Conservation (phyloP, 2,329 filamentous ascomycete genomes). For the Aspergillus sergii region DNA sequence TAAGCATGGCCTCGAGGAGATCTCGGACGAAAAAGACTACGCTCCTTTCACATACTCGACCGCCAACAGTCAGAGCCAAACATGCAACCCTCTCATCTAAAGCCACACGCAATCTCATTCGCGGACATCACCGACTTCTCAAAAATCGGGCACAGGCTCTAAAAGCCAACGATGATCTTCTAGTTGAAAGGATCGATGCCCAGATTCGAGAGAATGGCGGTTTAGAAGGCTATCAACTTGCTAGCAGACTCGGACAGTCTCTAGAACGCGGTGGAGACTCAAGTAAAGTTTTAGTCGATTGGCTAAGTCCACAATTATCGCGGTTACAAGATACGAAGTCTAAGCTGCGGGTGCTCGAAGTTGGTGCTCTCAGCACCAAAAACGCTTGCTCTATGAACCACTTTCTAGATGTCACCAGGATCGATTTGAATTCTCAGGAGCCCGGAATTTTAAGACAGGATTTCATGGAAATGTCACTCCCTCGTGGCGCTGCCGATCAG, state of each 20-base stretch:
- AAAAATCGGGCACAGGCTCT: slow-evolving; percentile 59
- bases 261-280: slow-evolving; percentile 65
- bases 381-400: slow-evolving; percentile 80
- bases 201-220: slow-evolving; percentile 61
- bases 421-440: slow-evolving; percentile 87
- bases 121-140: slow-evolving; percentile 61
- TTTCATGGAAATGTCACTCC: slow-evolving; percentile 86
- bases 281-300: slow-evolving; percentile 61
- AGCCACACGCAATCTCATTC: slow-evolving; percentile 61
- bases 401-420: slow-evolving; percentile 74
- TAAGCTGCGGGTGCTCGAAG: slow-evolving; percentile 73
- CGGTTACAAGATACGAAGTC: slow-evolving; percentile 24
- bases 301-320: slow-evolving; percentile 48
- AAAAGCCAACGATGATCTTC: slow-evolving; percentile 46
- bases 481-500: slow-evolving; percentile 58
- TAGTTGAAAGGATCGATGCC: slow-evolving; percentile 47
- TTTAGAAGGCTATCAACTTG: slow-evolving; percentile 62
- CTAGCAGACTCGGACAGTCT: slow-evolving; percentile 65
- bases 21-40: slow-evolving; percentile 35
- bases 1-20: slow-evolving; percentile 34
- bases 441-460: slow-evolving; percentile 80
- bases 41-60: slow-evolving; percentile 50
- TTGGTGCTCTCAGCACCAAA: slow-evolving; percentile 80
- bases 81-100: slow-evolving; percentile 55
- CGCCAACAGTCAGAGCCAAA: slow-evolving; percentile 43